Evolutionary conservation across 1,284 basidiomycete genomes (phyloP), one percentile per base, ranked within the genome.

Genomic region (Tilletia caries): DNA sequence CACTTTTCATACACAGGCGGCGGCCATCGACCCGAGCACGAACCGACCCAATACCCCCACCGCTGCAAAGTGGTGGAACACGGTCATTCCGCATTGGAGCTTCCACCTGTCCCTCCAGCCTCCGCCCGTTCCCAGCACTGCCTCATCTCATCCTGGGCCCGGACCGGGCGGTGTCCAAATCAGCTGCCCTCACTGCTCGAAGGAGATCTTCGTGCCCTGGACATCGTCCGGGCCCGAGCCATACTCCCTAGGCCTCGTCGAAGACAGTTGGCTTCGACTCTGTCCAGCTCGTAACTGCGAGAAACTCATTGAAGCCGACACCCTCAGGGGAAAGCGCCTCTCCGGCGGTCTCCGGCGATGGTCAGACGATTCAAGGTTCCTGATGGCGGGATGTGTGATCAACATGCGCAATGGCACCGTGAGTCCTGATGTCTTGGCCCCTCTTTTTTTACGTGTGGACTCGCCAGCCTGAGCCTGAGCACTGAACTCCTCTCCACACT

Each of bases 101-200:
- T 67, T 67, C 66, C 66, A 67, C 15, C 44, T 67, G 5, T 5
- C 37, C 23, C 44, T 67, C 6, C 66, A 67, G 58, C 43, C 66
- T 13, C 66, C 66, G 52, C 44, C 66, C 20, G 50, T 67, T 2
- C 34, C 58, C 12, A 18, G 41, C 23, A 27, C 4, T 8, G n/a
- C 3, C 32, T 27, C 65, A 20, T 32, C 20, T 43, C 12, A 12
- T 32, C 23, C 10, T 20, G 64, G n/a, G 20, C 32, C 44, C 27
- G 65, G 65, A 4, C 43, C 58, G 8, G 25, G n/a, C 6, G 50
- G 50, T 5, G 65, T 41, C 6, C 13, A 12, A 6, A 2, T 50
- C 15, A 20, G 12, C 3, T 66, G 65, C 32, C 33, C 46, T 5
- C 65, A 62, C 48, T 67, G 44, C 41, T 29, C 44, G 13, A 44